Evolutionary conservation across 768 basidiomycete species (phyloP).

Genomic region (Pisolithus tinctorius): DNA sequence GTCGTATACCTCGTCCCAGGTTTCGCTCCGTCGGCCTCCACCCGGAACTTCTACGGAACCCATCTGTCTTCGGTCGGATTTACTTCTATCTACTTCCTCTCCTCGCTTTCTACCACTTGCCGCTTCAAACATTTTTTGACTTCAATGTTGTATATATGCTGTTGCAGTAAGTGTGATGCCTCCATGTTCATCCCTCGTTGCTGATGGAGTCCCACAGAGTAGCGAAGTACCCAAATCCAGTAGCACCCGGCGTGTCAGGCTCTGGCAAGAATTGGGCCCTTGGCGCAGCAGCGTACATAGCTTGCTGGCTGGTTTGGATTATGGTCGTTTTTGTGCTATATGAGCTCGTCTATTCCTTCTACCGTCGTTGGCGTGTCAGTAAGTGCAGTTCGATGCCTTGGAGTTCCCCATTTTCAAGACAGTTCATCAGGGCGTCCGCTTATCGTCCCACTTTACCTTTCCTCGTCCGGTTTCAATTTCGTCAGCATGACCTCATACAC

Average conservation of each 20-base stretch:
- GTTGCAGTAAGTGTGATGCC: constrained; percentile 57
- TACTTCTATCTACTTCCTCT: constrained; percentile 70
- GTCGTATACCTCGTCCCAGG: constrained; percentile 45
- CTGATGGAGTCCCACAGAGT: constrained; percentile 41
- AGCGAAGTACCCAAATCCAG: constrained; percentile 66
- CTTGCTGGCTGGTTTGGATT: constrained; percentile 74
- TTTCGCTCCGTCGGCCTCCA: constrained; percentile 67
- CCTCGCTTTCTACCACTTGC: constrained; percentile 63
- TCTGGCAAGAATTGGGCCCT: constrained; percentile 78
- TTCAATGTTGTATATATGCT: constrained; percentile 84
- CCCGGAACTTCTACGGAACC: constrained; percentile 59
- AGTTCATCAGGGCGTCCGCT: constrained; percentile 63
- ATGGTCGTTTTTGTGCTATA: constrained; percentile 69
- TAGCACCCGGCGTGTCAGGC: constrained; percentile 59
- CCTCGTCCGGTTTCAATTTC: constrained; percentile 68
- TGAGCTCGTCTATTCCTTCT: constrained; percentile 70
- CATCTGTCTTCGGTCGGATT: constrained; percentile 45
- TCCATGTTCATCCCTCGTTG: constrained; percentile 1
- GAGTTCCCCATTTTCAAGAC: constrained; percentile 9
- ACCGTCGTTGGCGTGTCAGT: constrained; percentile 74
- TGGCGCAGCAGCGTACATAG: constrained; percentile 75
- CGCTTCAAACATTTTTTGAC: constrained; percentile 80
- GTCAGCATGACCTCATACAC: constrained; percentile 74
- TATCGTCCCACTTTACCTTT: constrained; percentile 78
- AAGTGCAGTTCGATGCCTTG: constrained; percentile 32